Evolutionary conservation across 148 eudicot species (phyloP).

Genomic region (Vaccinium vitisidaea): DNA sequence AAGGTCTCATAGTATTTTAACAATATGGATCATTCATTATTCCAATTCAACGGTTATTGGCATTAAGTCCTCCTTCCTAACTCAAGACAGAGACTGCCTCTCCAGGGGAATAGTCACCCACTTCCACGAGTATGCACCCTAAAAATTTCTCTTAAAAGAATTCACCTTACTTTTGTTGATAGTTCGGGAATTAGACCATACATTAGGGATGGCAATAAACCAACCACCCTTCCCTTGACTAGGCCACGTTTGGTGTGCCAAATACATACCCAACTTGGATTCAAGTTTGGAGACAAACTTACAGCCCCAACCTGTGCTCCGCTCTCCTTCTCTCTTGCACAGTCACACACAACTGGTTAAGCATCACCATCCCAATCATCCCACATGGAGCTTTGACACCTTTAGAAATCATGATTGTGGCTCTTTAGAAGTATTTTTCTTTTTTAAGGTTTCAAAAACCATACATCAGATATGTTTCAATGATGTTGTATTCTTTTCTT

Average conservation of each 20-base stretch:
- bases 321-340: not conserved
- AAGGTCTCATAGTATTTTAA: not conserved
- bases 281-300: not conserved
- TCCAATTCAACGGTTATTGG: not conserved
- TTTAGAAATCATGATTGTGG: not conserved
- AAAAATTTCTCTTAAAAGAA: not conserved
- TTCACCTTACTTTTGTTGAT: not conserved
- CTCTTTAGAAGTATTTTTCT: not conserved
- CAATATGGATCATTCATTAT: not conserved
- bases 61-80: not conserved
- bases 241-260: not conserved
- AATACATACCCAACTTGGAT: not conserved
- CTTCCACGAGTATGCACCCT: not conserved
- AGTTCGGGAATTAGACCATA: not conserved
- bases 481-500: not conserved
- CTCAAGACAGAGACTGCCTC: not conserved
- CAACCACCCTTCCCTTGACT: not conserved
- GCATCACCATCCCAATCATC: not conserved
- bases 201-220: constrained; percentile 2
- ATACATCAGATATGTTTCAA: not conserved
- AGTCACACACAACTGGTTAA: not conserved
- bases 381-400: not conserved
- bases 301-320: no score
- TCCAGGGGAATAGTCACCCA: not conserved
- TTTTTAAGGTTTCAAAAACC: not conserved